Conservation (phyloP, 176 grass and related monocot genomes). For the Avena atlantica region DNA sequence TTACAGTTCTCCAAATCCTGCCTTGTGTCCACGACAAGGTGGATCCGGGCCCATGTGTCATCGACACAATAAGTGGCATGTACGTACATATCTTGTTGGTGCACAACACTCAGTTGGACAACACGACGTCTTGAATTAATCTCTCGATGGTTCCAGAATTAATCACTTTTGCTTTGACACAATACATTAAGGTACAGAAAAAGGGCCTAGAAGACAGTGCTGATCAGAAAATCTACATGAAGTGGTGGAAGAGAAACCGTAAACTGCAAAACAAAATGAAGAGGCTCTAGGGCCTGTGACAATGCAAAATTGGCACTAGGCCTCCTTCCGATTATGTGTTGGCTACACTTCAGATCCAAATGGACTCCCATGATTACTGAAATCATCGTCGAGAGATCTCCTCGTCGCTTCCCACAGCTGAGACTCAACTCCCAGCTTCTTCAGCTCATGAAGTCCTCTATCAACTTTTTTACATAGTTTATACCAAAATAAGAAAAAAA, state of each 20-base stretch:
- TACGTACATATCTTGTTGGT: too few species aligned
- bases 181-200: conserved; percentile 16
- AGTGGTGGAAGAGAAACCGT: background rate
- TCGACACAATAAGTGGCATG: background rate
- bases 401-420: conserved; percentile 85
- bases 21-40: background rate
- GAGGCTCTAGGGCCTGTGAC: conserved; percentile 30
- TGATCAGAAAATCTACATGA: conserved; percentile 29
- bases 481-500: background rate
- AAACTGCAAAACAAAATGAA: conserved; percentile 10
- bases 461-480: conserved; percentile 65
- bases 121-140: too few species aligned
- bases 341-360: conserved; percentile 61
- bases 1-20: background rate
- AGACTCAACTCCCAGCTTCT: conserved; percentile 84
- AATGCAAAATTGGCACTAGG: conserved; percentile 44
- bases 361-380: conserved; percentile 59
- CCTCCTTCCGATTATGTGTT: conserved; percentile 9
- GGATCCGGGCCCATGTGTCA: background rate
- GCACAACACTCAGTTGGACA: too few species aligned
- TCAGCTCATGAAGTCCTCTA: conserved; percentile 83
- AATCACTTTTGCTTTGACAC: conserved; percentile 34
- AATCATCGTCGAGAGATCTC: conserved; percentile 57
- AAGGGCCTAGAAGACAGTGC: background rate
- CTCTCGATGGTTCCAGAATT: too few species aligned